phyloP scores from a whole-genome alignment of 1,284 basidiomycete species.

The Apiotrichum mycotoxinovorans region DNA sequence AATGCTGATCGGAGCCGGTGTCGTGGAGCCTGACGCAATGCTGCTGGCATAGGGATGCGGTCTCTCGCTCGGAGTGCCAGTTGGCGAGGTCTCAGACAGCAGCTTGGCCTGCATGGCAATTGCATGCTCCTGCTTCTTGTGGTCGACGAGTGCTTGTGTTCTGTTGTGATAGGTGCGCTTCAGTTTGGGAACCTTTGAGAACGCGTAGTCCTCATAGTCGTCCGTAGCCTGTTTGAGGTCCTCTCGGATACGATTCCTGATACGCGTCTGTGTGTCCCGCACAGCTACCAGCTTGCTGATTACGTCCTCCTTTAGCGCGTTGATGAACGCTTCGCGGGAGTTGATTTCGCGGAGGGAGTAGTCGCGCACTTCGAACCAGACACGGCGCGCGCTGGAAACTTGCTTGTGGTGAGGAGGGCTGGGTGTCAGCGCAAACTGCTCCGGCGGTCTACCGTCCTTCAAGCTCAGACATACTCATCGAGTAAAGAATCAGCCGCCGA shows the following conservation, averaged over 20 bases:
- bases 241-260: conserved; percentile 81
- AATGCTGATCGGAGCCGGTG: neutral
- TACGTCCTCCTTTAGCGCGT: conserved; percentile 66
- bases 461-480: conserved; percentile 38
- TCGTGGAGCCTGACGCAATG: neutral
- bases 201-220: conserved; percentile 73
- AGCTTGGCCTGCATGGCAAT: conserved; percentile 48
- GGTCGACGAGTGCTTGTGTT: conserved; percentile 69
- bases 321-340: conserved; percentile 68
- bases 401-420: conserved; percentile 55
- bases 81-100: conserved; percentile 34
- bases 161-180: conserved; percentile 74
- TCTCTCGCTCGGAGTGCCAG: neutral
- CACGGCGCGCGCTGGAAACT: conserved; percentile 60
- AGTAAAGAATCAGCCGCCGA: conserved; percentile 59
- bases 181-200: conserved; percentile 67
- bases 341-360: conserved; percentile 81
- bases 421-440: neutral
- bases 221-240: conserved; percentile 70
- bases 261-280: conserved; percentile 80
- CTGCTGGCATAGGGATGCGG: conserved; percentile 15
- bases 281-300: conserved; percentile 60
- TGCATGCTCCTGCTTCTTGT: conserved; percentile 46
- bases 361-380: conserved; percentile 78
- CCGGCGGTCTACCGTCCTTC: too few species aligned